A percentile compares a stretch with the other conserved stretches of the same genome.
Conservation (phyloP, 306 rosid genomes). For the Casuarina cunninghamiana region DNA sequence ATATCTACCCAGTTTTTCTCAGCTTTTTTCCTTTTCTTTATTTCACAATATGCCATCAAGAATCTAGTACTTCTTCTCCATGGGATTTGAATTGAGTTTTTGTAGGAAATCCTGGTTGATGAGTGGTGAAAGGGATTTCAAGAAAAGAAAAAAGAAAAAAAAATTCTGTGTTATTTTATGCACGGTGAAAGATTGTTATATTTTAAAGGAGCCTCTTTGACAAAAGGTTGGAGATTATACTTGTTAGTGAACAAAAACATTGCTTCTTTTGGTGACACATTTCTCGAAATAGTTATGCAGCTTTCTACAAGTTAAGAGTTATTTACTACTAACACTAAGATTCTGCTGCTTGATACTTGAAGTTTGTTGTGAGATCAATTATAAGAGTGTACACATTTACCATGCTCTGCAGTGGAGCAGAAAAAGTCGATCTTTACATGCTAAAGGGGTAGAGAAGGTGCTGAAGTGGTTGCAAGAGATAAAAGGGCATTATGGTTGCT, state of each 20-base stretch:
- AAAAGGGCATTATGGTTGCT: slow-evolving; percentile 43
- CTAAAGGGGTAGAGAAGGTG: slow-evolving; percentile 83
- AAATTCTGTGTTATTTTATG: background rate
- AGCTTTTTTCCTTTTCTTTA: background rate
- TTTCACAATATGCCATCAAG: background rate
- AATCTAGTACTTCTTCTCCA: background rate
- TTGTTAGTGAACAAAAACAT: background rate
- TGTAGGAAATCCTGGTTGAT: background rate
- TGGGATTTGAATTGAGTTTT: background rate
- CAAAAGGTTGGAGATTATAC: background rate
- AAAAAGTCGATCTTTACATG: slow-evolving; percentile 77
- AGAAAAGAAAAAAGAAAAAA: too few species aligned
- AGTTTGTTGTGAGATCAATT: background rate
- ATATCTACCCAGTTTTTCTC: background rate
- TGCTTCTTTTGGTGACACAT: background rate
- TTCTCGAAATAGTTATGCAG: background rate
- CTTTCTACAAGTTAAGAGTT: background rate
- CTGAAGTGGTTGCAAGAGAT: slow-evolving; percentile 84
- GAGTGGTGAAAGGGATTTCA: background rate
- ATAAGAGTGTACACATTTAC: slow-evolving; percentile 13
- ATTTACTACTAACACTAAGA: background rate
- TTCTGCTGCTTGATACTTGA: background rate
- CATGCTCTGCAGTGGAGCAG: slow-evolving; percentile 71
- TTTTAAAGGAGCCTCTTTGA: background rate
- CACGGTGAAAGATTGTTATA: background rate